These are phyloP conservation scores for Ascochyta pisi DNA, from an alignment of 2,329 filamentous ascomycete species.

Conservation along the genomic window DNA sequence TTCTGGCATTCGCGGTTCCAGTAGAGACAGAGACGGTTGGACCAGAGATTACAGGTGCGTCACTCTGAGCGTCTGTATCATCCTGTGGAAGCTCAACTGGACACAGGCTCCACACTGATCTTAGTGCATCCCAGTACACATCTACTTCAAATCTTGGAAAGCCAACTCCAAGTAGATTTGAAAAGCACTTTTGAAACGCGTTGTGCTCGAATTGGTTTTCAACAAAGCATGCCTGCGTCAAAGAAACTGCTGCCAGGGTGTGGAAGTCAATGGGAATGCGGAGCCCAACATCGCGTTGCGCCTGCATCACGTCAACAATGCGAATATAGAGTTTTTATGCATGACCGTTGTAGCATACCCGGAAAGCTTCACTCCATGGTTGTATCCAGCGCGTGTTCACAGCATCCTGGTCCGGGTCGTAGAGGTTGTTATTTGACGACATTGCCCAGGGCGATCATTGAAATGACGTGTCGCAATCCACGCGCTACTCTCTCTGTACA, in stretches of 20 bases:
- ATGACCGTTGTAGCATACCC: conserved; percentile 26
- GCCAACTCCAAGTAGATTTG: conserved; percentile 67
- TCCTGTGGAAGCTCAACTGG: conserved; percentile 60
- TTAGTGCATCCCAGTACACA: conserved; percentile 67
- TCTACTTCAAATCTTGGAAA: conserved; percentile 66
- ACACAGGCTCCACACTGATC: conserved; percentile 65
- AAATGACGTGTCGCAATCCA: conserved; percentile 13
- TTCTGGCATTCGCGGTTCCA: conserved; percentile 23
- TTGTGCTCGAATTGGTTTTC: conserved; percentile 60
- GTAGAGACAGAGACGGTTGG: conserved; percentile 24
- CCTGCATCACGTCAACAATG: conserved; percentile 44
- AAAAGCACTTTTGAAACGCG: conserved; percentile 63
- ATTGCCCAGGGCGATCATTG: conserved; percentile 27
- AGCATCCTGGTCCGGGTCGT: conserved; percentile 40
- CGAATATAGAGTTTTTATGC: not conserved
- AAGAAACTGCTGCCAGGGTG: conserved; percentile 62
- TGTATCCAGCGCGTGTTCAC: conserved; percentile 34
- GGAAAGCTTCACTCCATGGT: conserved; percentile 43
- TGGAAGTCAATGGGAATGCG: conserved; percentile 69
- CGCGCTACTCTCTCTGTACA: not conserved
- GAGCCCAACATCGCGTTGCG: conserved; percentile 66
- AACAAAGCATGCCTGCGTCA: conserved; percentile 66
- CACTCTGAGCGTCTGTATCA: conserved; percentile 4
- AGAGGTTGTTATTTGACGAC: conserved; percentile 38
- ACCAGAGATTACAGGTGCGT: conserved; percentile 20